Percentiles rank a stretch among this genome's conserved stretches.
These are phyloP conservation scores for Ilex asprella DNA, from an alignment of 257 asterid genomes.

Conservation along the genomic window DNA sequence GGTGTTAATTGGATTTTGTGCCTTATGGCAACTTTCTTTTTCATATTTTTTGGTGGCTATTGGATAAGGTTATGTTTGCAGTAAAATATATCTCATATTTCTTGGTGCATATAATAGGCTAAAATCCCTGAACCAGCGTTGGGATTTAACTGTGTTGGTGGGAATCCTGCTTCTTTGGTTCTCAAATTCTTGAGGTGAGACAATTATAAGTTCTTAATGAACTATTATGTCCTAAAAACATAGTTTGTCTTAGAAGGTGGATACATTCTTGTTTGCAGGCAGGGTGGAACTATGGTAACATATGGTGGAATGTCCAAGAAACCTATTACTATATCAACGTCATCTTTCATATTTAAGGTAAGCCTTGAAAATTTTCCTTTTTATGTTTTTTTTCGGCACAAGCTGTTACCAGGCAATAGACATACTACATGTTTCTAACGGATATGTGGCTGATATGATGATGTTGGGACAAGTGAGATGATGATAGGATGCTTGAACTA, in stretches of 20 bases:
- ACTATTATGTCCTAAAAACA: not conserved
- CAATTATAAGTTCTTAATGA: too few relatives aligned
- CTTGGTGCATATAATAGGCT: conserved; percentile 32
- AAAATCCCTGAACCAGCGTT: conserved; percentile 71
- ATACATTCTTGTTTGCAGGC: conserved; percentile 35
- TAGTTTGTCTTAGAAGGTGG: conserved; percentile 1
- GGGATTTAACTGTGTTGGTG: conserved; percentile 96
- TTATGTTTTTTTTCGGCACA: not conserved
- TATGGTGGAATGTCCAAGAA: conserved; percentile 99
- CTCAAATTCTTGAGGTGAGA: conserved; percentile 78
- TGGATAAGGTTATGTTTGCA: too few relatives aligned
- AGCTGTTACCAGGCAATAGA: not conserved
- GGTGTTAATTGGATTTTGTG: not conserved
- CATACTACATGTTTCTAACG: not conserved
- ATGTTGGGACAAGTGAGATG: too few relatives aligned
- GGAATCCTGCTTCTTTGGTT: conserved; percentile 83
- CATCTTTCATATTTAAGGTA: conserved; percentile 90
- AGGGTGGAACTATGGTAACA: conserved; percentile 95
- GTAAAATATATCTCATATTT: not conserved
- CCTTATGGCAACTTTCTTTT: not conserved
- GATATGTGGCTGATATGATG: not conserved
- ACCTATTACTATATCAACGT: conserved; percentile 76
- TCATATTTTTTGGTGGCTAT: not conserved
- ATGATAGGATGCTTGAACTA: too few relatives aligned
- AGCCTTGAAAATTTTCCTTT: conserved; percentile 1